These are phyloP conservation scores for Dillenia turbinata DNA, from an alignment of 164 flowering plant species.

Conservation along the genomic window DNA sequence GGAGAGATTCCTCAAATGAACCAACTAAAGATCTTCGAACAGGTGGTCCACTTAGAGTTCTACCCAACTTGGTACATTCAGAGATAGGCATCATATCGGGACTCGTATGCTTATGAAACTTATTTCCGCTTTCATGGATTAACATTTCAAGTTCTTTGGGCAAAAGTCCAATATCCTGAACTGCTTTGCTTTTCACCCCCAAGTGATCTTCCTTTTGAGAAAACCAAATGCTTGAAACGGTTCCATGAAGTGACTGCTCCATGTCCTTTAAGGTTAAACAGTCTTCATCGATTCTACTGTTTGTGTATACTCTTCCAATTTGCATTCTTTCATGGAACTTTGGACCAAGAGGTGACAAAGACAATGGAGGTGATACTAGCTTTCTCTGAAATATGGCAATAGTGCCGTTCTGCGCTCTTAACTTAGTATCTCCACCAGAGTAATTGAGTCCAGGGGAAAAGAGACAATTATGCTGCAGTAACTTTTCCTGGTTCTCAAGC, in stretches of 20 bases:
- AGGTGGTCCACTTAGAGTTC: slow-evolving; percentile 51
- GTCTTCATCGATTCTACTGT: slow-evolving; percentile 17
- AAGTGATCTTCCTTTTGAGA: slow-evolving; percentile 28
- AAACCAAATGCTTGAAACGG: slow-evolving; percentile 20
- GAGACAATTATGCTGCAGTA: slow-evolving; percentile 14
- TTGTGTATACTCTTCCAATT: slow-evolving; percentile 23
- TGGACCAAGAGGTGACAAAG: slow-evolving; percentile 86
- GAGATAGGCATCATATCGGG: slow-evolving; percentile 23
- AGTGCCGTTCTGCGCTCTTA: slow-evolving; percentile 19
- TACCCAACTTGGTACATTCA: slow-evolving; percentile 28
- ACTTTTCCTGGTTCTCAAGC: slow-evolving; percentile 32
- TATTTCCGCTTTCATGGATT: slow-evolving; percentile 32
- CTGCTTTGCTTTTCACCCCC: slow-evolving; percentile 24
- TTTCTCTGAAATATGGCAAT: slow-evolving; percentile 27
- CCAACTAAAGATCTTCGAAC: slow-evolving; percentile 90
- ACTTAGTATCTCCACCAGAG: slow-evolving; percentile 15
- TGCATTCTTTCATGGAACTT: slow-evolving; percentile 44
- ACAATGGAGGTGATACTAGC: slow-evolving; percentile 41
- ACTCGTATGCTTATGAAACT: slow-evolving; percentile 19
- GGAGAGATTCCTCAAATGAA: slow-evolving; percentile 90
- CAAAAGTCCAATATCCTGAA: slow-evolving; percentile 37
- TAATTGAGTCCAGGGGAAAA: slow-evolving; percentile 24
- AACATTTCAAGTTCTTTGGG: slow-evolving; percentile 26
- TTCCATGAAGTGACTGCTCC: slow-evolving; percentile 31
- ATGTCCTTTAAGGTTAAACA: slow-evolving; percentile 18